These are phyloP conservation scores for Pseudomassariella vexata DNA, from an alignment of 2,329 filamentous ascomycete species.

Conservation along the genomic window DNA sequence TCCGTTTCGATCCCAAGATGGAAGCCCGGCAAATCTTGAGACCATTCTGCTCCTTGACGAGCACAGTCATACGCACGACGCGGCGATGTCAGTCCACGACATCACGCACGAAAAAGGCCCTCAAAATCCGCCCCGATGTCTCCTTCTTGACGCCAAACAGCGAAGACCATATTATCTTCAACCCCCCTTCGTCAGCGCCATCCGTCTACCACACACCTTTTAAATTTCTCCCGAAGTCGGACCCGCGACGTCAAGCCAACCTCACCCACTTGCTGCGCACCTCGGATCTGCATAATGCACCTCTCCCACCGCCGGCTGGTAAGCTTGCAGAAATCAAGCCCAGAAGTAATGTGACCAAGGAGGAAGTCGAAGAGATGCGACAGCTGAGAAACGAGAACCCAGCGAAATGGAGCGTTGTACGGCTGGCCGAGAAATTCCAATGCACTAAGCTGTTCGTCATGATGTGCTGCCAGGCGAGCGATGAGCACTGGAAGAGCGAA, in stretches of 20 bases:
- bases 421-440: constrained; percentile 47
- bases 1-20: no score
- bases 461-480: constrained; percentile 47
- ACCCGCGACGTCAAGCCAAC: constrained; percentile 47
- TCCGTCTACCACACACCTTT: constrained; percentile 62
- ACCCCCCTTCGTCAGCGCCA: constrained; percentile 47
- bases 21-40: constrained; percentile 8
- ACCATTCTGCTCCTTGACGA: constrained; percentile 11
- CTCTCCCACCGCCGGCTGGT: constrained; percentile 2
- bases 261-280: constrained; percentile 36
- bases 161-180: constrained; percentile 45
- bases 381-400: constrained; percentile 48
- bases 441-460: constrained; percentile 53
- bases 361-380: constrained; percentile 56
- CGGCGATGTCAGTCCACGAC: constrained; percentile 47
- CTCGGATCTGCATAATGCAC: constrained; percentile 13
- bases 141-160: constrained; percentile 42
- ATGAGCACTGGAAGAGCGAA: constrained; percentile 41
- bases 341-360: constrained; percentile 45
- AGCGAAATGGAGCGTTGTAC: constrained; percentile 45
- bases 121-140: constrained; percentile 55
- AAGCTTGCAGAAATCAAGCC: constrained; percentile 3
- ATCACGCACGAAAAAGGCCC: constrained; percentile 47
- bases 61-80: constrained; percentile 34
- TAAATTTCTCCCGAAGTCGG: constrained; percentile 55